Evolutionary conservation across 805 yeast species (phyloP), one percentile per base, ranked within the genome.

Genomic region (Kurtzmaniella cleridarum): DNA sequence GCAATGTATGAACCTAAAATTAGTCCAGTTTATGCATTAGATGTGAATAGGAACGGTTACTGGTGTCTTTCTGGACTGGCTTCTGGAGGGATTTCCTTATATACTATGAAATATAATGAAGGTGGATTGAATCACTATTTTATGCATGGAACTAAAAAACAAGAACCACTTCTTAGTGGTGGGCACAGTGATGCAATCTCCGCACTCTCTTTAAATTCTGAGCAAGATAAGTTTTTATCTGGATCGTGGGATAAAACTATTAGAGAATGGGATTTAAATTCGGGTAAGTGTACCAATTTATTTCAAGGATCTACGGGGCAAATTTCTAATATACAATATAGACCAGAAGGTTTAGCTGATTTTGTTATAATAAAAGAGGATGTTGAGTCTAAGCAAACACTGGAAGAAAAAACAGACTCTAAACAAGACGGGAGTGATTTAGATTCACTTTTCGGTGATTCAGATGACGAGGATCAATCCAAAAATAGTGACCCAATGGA

Each of bases 181-280:
- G 73, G 72, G n/a, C 98, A 93, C 59, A 71, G 64, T 13, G 81
- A 79, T 39, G 78, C 96, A 0, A 87, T 93, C 0, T 83, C 95
- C 14, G 81, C 79, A 13, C 59, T 91, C 30, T 66, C 68, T 40
- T 66, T 93, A 40, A 84, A 80, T 53, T 64, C 70, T 27, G 62
- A 62, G 6, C 91, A 91, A 50, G 73, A 73, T 33, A 61, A 65
- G 33, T 81, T 89, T 35, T 49, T 91, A 14, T 81, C 93, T 37
- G 97, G 96, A 0, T 75, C 88, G 13, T 93, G 98, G 98, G 98
- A 93, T 63, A 83, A 78, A 59, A 67, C 75, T 15, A 73, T 91
- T 1, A 58, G 79, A 5, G 77, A 81, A 46, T 91, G 97, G 96
- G 98, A 93, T 60, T 66, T 93, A 43, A 74, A 86, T 47, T 75